Evolutionary conservation across 208 protist genomes (phyloP).

Genomic region (Kentomonas sorsogonicus): DNA sequence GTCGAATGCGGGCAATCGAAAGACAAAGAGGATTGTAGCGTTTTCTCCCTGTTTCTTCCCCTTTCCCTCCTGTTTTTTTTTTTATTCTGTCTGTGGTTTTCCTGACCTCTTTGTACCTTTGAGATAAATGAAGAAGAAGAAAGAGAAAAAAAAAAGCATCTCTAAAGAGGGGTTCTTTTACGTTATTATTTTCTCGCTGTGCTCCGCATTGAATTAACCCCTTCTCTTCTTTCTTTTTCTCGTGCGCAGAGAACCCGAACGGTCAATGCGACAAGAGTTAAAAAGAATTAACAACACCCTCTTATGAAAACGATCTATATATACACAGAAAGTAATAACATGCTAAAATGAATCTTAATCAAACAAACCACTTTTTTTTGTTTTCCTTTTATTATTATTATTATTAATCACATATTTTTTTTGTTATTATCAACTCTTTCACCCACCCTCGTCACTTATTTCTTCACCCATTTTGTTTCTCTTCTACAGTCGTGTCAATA

Average conservation of each 20-base stretch:
- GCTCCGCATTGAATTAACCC: too few relatives aligned
- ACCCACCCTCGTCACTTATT: background rate
- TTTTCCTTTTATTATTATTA: conserved; percentile 1
- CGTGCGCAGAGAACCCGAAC: too few relatives aligned
- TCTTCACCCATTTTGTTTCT: conserved; percentile 1
- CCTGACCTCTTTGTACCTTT: background rate
- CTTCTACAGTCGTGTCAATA: too few relatives aligned
- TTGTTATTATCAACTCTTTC: conserved; percentile 2
- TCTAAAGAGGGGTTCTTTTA: too few relatives aligned
- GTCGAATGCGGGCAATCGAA: too few relatives aligned
- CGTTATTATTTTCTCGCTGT: too few relatives aligned
- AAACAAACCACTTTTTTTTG: conserved; percentile 1
- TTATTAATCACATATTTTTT: conserved; percentile 13
- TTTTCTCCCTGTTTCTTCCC: conserved; percentile 6
- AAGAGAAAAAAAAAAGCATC: conserved; percentile 7
- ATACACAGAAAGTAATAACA: too few relatives aligned
- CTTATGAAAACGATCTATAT: too few relatives aligned
- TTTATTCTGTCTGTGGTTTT: background rate
- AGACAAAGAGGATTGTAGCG: too few relatives aligned
- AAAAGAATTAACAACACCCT: too few relatives aligned
- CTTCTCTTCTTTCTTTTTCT: background rate
- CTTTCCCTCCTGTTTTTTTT: conserved; percentile 8
- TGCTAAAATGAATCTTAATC: too few relatives aligned
- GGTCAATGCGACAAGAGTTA: too few relatives aligned
- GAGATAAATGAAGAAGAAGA: conserved; percentile 3